Conservation (phyloP, 1,139 yeast species). For the Suhomyces atakaporum region DNA sequence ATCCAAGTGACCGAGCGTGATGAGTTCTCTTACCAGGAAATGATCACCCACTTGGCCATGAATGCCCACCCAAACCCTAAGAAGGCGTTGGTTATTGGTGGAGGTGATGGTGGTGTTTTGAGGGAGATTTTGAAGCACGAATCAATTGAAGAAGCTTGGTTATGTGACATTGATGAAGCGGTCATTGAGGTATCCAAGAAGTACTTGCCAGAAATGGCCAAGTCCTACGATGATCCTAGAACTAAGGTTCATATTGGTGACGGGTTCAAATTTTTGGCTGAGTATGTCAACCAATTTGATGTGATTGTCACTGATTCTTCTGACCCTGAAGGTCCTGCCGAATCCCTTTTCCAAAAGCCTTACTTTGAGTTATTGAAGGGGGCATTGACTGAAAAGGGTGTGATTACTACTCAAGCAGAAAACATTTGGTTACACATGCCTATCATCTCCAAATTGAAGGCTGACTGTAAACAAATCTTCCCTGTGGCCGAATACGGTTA, state of each 20-base stretch:
- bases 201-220: constrained; percentile 82
- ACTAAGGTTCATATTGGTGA: constrained; percentile 84
- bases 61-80: constrained; percentile 91
- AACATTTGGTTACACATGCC: constrained; percentile 86
- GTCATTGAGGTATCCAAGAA: constrained; percentile 81
- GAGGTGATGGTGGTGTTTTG: constrained; percentile 96
- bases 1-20: constrained; percentile 94
- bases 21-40: constrained; percentile 92
- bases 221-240: constrained; percentile 77
- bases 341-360: constrained; percentile 79
- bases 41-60: constrained; percentile 88
- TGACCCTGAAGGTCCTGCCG: constrained; percentile 98
- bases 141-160: constrained; percentile 78
- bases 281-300: constrained; percentile 70
- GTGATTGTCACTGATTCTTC: constrained; percentile 93
- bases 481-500: constrained; percentile 87
- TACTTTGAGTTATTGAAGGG: constrained; percentile 77
- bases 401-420: constrained; percentile 89
- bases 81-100: constrained; percentile 88
- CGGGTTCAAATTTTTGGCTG: constrained; percentile 87
- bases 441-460: constrained; percentile 72
- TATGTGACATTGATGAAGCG: constrained; percentile 90
- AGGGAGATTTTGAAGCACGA: constrained; percentile 90
- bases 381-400: constrained; percentile 85
- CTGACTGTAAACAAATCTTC: constrained; percentile 76